A percentile compares a stretch with the other conserved stretches of the same genome.
Evolutionary conservation across 2,329 filamentous ascomycete genomes (phyloP).

Genomic region (Aspergillus udagawae): DNA sequence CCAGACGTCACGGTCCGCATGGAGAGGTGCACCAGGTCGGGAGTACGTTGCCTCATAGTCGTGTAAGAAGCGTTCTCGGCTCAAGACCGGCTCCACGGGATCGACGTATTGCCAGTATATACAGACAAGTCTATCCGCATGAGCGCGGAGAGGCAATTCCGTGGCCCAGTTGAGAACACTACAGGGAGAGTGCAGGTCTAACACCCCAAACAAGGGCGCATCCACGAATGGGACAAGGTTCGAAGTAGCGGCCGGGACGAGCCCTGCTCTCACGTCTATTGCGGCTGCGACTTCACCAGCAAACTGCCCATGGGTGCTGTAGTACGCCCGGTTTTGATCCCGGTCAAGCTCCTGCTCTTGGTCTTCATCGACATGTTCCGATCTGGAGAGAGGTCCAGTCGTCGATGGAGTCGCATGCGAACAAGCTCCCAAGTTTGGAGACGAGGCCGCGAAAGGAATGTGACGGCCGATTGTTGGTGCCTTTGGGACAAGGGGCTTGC

Average conservation of each 20-base stretch:
- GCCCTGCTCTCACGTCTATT: constrained; percentile 13
- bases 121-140: constrained; percentile 13
- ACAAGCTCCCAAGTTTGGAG: too few relatives aligned
- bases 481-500: not conserved
- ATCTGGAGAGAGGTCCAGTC: not conserved
- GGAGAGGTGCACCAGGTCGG: not conserved
- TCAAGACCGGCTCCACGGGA: constrained; percentile 12
- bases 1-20: not conserved
- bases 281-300: constrained; percentile 12
- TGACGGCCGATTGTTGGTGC: not conserved
- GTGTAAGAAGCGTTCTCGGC: constrained; percentile 7
- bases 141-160: constrained; percentile 10
- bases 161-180: not conserved
- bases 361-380: not conserved
- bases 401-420: not conserved
- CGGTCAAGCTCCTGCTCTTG: not conserved
- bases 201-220: constrained; percentile 16
- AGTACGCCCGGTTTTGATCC: constrained; percentile 5
- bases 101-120: constrained; percentile 17
- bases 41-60: constrained; percentile 7
- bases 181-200: constrained; percentile 3
- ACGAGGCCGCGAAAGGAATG: not conserved
- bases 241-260: constrained; percentile 1
- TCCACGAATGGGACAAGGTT: constrained; percentile 15
- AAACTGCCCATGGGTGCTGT: constrained; percentile 14